Evolutionary conservation across 805 yeast species (phyloP), one percentile per base, ranked within the genome.

Genomic region (Kurtzmaniella cleridarum): DNA sequence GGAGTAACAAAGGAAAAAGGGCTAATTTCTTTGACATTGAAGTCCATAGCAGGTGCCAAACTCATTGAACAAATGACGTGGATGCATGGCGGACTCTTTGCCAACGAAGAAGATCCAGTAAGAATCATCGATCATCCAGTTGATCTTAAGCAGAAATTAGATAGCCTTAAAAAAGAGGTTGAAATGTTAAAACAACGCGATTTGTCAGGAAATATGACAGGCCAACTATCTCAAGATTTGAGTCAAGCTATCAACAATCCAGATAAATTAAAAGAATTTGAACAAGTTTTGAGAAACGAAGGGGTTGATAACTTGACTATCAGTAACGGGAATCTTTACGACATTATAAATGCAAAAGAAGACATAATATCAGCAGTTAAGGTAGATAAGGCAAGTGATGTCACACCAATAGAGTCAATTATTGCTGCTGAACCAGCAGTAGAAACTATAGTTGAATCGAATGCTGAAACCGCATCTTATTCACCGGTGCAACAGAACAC

Each of bases 1-100:
- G 74, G 73, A 5, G 51, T 61, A 15, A 67, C 73, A 0, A 54
- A 51, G 14, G 70, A 66, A 43, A 71, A 70, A 3, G 74, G 74
- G 10, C 54, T 68, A 26, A 55, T 55, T 24, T 62, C 70, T 3
- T 52, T 68, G 40, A 66, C 73, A 2, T 67, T 63, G 50, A 68
- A 68, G 43, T 59, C 72, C 3, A 56, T 66, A 14, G 60, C 54
- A 20, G 64, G 65, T 36, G 61, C 61, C 30, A 53, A 55, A 36
- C 58, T 58, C 30, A 63, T 63, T 16, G 72, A 67, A 35, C 61
- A 57, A 36, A 45, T 54, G 32, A 67, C 64, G 39, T 49, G 58
- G 48, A 56, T 65, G 45, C 52, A 62, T 20, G 46, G 53, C 18
- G 50, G 55, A 1, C 41, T 67, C 6, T 49, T 62, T 27, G 38